Evolutionary conservation across 495 filamentous ascomycete species (phyloP), one percentile per base, ranked within the genome.

Genomic region (Talaromyces trachyspermus): DNA sequence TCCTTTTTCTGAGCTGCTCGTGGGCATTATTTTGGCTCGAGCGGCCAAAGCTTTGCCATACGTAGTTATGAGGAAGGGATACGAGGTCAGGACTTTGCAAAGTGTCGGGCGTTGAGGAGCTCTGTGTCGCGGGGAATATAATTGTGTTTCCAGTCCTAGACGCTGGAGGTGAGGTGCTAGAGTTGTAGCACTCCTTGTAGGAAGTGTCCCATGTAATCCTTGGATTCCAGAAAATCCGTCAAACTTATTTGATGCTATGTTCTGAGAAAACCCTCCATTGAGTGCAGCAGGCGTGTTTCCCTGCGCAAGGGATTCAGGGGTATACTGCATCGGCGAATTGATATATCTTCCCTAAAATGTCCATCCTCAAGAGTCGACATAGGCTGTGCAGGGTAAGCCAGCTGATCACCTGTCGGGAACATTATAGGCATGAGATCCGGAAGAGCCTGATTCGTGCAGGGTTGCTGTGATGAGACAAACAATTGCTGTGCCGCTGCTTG

Each of bases 351-450:
- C 40, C 44, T 43, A 57, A 73, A 71, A 48, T 75, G 72, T 26
- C 62, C 64, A 48, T 75, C 69, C 51, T 84, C 79, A 36, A 83
- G 65, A 1, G 72, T 80, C 2, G 75, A 84, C 68, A 90, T 78
- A 2, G 89, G 86, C 56, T 89, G 88, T 54, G 83, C 86, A 3
- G 89, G 86, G 61, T 95, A 97, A 0, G 83, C 88, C 49, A 95
- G 91, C 0, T 90, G 88, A 58, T 97, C 89, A 19, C 80, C 76
- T 0, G 89, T 88, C 1, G 89, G 85, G 53, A 96, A 97, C 88
- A 96, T 95, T 64, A 95, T 84, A 9, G 84, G 78, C 61, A 83
- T 84, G 14, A 95, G 73, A 59, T 92, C 86, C 11, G 85, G 76
- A 17, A 94, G 62, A 19, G 58, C 62, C 30, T 55, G 54, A n/a